Evolutionary conservation across 2,329 filamentous ascomycete genomes (phyloP).

Genomic region (Aspergillus sp.): DNA sequence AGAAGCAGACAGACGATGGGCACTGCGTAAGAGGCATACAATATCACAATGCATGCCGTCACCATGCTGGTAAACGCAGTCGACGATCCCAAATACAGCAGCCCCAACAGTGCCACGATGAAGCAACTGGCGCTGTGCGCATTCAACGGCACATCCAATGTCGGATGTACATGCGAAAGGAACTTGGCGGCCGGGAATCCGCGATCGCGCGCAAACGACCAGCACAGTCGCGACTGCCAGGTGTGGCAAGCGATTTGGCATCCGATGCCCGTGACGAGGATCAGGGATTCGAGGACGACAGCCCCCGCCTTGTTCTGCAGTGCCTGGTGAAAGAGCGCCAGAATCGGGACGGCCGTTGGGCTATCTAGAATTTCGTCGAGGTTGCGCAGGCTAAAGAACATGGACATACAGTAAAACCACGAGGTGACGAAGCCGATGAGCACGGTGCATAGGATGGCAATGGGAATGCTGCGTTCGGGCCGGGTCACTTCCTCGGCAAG

Average conservation of each 20-base stretch:
- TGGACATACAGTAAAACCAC: slow-evolving; percentile 49
- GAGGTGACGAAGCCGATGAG: slow-evolving; percentile 51
- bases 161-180: slow-evolving; percentile 41
- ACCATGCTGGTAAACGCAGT: slow-evolving; percentile 46
- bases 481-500: slow-evolving; percentile 52
- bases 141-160: slow-evolving; percentile 45
- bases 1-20: slow-evolving; percentile 48
- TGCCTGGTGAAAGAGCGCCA: slow-evolving; percentile 49
- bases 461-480: slow-evolving; percentile 50
- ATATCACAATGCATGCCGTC: slow-evolving; percentile 47
- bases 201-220: slow-evolving; percentile 54
- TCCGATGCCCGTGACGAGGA: slow-evolving; percentile 48
- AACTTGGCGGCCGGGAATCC: slow-evolving; percentile 47
- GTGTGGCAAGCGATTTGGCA: slow-evolving; percentile 49
- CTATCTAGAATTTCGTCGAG: slow-evolving; percentile 42
- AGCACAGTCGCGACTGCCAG: slow-evolving; percentile 51
- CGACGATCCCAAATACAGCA: slow-evolving; percentile 47
- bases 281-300: slow-evolving; percentile 45
- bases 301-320: slow-evolving; percentile 43
- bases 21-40: slow-evolving; percentile 49
- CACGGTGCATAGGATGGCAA: slow-evolving; percentile 52
- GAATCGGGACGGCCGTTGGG: slow-evolving; percentile 47
- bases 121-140: slow-evolving; percentile 46
- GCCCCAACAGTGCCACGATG: slow-evolving; percentile 47
- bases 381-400: slow-evolving; percentile 52